Percentiles rank a stretch among this genome's conserved stretches.
These are phyloP conservation scores for Claviceps sp. DNA, from an alignment of 2,329 filamentous ascomycete genomes.

Conservation along the genomic window DNA sequence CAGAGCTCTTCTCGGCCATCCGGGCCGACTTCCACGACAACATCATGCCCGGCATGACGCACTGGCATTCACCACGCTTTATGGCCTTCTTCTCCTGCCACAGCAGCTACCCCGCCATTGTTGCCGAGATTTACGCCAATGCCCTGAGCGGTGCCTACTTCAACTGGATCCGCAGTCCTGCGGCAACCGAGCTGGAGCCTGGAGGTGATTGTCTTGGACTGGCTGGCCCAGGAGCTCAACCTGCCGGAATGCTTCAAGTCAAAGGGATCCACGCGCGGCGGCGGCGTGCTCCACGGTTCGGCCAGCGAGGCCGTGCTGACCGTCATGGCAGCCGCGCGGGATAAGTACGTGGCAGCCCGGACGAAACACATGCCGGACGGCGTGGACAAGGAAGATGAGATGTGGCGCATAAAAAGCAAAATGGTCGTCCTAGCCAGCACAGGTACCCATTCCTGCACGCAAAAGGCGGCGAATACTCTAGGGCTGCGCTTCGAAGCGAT, in stretches of 20 bases:
- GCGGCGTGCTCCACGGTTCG: slow-evolving; percentile 88
- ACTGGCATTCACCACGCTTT: slow-evolving; percentile 91
- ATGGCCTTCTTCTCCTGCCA: slow-evolving; percentile 87
- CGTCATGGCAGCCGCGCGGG: slow-evolving; percentile 74
- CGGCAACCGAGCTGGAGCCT: slow-evolving; percentile 85
- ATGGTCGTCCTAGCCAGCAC: slow-evolving; percentile 72
- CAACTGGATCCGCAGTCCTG: slow-evolving; percentile 93
- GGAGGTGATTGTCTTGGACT: slow-evolving; percentile 86
- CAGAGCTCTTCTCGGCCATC: slow-evolving; percentile 65
- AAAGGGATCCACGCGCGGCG: slow-evolving; percentile 50
- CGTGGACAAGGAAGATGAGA: slow-evolving; percentile 57
- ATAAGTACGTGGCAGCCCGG: slow-evolving; percentile 56
- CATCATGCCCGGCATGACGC: slow-evolving; percentile 84
- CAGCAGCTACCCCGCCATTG: slow-evolving; percentile 71
- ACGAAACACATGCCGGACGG: slow-evolving; percentile 34
- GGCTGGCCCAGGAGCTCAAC: slow-evolving; percentile 63
- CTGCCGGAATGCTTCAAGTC: background rate
- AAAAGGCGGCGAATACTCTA: slow-evolving; percentile 76
- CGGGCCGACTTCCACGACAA: slow-evolving; percentile 71
- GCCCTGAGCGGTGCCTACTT: slow-evolving; percentile 85
- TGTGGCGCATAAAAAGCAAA: slow-evolving; percentile 37
- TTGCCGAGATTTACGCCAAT: slow-evolving; percentile 85
- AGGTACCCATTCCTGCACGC: slow-evolving; percentile 69
- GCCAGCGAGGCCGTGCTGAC: slow-evolving; percentile 82
- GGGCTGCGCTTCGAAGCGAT: slow-evolving; percentile 71